A percentile compares a stretch with the other conserved stretches of the same genome.
phyloP scores from a whole-genome alignment of 129 eudicot species.

The Heracleum sosnowskyi region DNA sequence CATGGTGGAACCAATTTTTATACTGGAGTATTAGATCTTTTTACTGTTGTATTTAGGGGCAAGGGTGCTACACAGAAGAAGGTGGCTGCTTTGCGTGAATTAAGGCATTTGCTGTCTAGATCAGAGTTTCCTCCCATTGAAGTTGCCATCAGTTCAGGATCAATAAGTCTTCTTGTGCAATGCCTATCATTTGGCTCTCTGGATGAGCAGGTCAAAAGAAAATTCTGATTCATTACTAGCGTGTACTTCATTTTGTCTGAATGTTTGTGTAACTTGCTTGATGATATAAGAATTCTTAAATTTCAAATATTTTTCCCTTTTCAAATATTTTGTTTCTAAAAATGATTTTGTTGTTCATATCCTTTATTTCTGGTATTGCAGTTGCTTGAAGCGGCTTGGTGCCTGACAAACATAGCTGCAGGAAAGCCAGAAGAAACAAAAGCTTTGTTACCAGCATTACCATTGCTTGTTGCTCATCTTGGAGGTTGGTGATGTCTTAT shows the following conservation, averaged over 20 bases:
- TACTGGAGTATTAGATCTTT: not conserved
- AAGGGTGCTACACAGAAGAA: slow-evolving; percentile 76
- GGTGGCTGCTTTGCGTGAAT: slow-evolving; percentile 72
- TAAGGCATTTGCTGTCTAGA: slow-evolving; percentile 73
- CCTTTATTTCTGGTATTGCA: slow-evolving; percentile 20
- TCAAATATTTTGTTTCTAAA: too few relatives aligned
- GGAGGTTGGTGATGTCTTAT: slow-evolving; percentile 53
- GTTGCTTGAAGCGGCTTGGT: slow-evolving; percentile 99
- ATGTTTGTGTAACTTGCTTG: not conserved
- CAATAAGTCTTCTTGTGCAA: slow-evolving; percentile 68
- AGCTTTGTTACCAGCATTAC: slow-evolving; percentile 89
- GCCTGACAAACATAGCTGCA: slow-evolving; percentile 91
- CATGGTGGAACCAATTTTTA: not conserved
- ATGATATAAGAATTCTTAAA: not conserved
- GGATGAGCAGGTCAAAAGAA: slow-evolving; percentile 72
- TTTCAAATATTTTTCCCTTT: not conserved
- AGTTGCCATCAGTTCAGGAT: slow-evolving; percentile 76
- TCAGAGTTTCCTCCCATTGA: slow-evolving; percentile 98
- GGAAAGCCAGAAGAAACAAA: slow-evolving; percentile 97
- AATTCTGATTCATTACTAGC: not conserved
- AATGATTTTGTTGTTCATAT: not conserved
- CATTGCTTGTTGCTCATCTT: slow-evolving; percentile 88
- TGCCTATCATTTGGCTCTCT: slow-evolving; percentile 92
- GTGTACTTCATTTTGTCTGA: not conserved
- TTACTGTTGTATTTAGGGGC: slow-evolving; percentile 38